These are phyloP conservation scores for Zoysia japonica DNA, from an alignment of 176 grass and related monocot genomes.

Conservation along the genomic window DNA sequence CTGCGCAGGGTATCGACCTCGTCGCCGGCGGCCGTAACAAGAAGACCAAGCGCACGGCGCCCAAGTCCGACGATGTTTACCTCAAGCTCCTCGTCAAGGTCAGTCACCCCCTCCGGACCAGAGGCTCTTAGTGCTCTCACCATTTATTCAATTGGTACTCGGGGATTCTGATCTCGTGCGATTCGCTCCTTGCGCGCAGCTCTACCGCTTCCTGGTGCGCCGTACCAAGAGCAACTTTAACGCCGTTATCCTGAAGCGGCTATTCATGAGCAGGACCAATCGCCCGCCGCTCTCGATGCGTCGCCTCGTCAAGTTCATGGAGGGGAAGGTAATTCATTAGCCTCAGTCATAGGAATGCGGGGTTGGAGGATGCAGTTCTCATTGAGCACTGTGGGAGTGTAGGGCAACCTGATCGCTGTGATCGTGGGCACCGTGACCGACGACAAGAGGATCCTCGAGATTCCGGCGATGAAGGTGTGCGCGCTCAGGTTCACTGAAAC, in stretches of 20 bases:
- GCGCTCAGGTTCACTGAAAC: conserved; percentile 79
- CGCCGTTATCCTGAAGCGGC: conserved; percentile 71
- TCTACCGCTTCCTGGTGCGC: conserved; percentile 80
- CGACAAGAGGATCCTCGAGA: conserved; percentile 72
- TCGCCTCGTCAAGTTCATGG: conserved; percentile 73
- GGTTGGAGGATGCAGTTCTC: neutral
- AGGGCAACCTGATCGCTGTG: conserved; percentile 69
- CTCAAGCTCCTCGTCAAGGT: conserved; percentile 82
- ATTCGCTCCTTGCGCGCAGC: conserved; percentile 27
- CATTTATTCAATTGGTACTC: neutral
- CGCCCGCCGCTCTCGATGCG: conserved; percentile 70
- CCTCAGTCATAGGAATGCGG: no score
- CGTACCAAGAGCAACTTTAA: conserved; percentile 80
- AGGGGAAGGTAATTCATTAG: conserved; percentile 41
- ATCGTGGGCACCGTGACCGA: conserved; percentile 81
- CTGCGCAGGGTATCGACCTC: conserved; percentile 61
- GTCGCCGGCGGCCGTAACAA: conserved; percentile 70
- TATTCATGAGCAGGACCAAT: conserved; percentile 94
- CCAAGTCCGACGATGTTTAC: conserved; percentile 76
- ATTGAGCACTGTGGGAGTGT: neutral
- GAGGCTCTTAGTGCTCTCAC: no score
- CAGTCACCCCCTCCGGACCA: neutral
- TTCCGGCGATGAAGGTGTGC: no score
- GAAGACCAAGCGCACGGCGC: conserved; percentile 73
- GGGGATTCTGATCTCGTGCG: neutral